Conservation (phyloP, 2,329 filamentous ascomycete genomes). For the Curvularia verruculosa region DNA sequence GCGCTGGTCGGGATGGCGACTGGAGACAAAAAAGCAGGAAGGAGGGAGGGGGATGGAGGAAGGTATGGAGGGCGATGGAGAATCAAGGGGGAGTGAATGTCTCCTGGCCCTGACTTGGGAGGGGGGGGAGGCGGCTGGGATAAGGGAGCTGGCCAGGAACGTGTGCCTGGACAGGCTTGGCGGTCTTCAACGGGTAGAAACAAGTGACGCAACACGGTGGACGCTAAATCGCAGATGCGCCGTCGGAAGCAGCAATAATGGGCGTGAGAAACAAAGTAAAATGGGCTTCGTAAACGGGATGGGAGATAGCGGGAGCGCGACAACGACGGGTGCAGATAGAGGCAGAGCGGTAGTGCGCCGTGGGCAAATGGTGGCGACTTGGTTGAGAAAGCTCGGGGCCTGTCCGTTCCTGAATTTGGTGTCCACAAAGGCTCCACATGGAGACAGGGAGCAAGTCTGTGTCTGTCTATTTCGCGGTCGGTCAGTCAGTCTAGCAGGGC, state of each 20-base stretch:
- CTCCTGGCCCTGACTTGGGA: constrained; percentile 27
- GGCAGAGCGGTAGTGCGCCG: constrained; percentile 7
- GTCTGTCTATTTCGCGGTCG: constrained; percentile 14
- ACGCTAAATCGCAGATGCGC: constrained; percentile 1
- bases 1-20: constrained; percentile 31
- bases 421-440: constrained; percentile 8
- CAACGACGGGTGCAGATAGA: not conserved
- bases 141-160: constrained; percentile 27
- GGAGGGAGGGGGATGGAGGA: constrained; percentile 17
- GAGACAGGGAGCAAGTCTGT: constrained; percentile 28
- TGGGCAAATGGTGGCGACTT: constrained; percentile 13
- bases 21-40: constrained; percentile 18
- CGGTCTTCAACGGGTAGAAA: constrained; percentile 23
- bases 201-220: constrained; percentile 13
- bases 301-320: constrained; percentile 1
- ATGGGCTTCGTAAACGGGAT: not conserved
- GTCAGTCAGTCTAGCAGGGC: constrained; percentile 14
- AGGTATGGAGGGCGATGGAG: constrained; percentile 4
- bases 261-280: constrained; percentile 8
- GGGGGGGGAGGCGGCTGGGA: constrained; percentile 18
- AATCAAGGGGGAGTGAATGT: constrained; percentile 20
- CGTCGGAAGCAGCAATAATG: constrained; percentile 2
- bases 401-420: constrained; percentile 16
- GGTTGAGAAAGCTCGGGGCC: constrained; percentile 8
- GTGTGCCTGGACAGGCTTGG: constrained; percentile 28